Evolutionary conservation across 169 alveolate genomes (phyloP).

Genomic region (Cryptosporidium andersoni): DNA sequence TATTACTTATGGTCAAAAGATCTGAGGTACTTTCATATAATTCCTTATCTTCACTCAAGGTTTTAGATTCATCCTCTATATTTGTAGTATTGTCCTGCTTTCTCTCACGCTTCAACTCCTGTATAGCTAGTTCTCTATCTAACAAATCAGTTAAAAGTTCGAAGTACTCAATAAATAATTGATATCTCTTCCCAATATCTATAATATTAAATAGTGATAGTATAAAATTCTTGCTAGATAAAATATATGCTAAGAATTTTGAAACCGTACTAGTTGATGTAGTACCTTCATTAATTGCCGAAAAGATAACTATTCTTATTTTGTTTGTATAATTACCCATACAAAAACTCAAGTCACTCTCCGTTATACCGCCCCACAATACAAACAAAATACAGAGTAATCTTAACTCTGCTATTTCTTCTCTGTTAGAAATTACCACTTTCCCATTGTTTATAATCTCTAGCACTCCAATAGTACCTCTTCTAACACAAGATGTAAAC

Average conservation of each 20-base stretch:
- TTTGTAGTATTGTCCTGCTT: neutral
- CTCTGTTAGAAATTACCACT: neutral
- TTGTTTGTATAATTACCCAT: slow-evolving; percentile 29
- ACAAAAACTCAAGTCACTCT: neutral
- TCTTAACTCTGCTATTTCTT: slow-evolving; percentile 3
- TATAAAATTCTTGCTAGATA: neutral
- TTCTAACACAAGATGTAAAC: neutral
- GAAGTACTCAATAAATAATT: slow-evolving; percentile 34
- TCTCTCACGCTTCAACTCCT: neutral
- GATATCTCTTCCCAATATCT: slow-evolving; percentile 12
- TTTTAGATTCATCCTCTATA: neutral
- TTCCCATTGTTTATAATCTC: neutral
- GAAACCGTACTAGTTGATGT: slow-evolving; percentile 1
- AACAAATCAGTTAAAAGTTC: slow-evolving; percentile 38
- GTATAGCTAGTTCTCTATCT: neutral
- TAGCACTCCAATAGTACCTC: neutral
- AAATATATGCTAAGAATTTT: slow-evolving; percentile 9
- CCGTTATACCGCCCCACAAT: slow-evolving; percentile 41
- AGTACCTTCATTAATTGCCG: slow-evolving; percentile 7
- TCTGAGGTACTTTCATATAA: too few relatives aligned
- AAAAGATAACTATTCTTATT: neutral
- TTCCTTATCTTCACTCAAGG: neutral
- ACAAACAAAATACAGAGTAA: slow-evolving; percentile 6
- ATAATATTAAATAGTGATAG: neutral
- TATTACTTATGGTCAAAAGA: too few relatives aligned